Percentiles rank a stretch among this genome's conserved stretches.
phyloP scores from a whole-genome alignment of 108 stramenopile species.

The Conticribra weissflogii region DNA sequence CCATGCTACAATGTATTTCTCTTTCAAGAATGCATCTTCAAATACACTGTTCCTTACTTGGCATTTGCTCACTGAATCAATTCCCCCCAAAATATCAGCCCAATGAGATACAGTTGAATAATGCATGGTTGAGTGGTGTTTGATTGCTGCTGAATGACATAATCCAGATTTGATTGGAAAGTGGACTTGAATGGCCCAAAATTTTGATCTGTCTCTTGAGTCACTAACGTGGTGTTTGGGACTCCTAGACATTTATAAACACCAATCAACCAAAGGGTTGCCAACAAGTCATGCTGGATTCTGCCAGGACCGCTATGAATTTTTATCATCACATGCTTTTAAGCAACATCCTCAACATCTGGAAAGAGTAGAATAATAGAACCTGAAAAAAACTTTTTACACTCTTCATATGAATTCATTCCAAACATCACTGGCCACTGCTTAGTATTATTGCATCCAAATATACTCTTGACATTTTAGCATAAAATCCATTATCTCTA shows the following conservation, averaged over 20 bases:
- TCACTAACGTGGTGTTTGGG: not conserved
- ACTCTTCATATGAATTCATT: not conserved
- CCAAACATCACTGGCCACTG: not conserved
- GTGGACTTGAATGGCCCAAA: no score
- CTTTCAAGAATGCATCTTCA: no score
- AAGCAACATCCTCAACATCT: not conserved
- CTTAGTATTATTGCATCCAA: not conserved
- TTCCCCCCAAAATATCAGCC: no score
- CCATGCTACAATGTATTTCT: no score
- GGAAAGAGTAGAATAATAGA: not conserved
- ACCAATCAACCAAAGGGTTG: not conserved
- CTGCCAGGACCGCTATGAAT: conserved; percentile 4
- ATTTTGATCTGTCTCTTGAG: no score
- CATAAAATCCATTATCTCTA: not conserved
- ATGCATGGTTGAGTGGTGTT: no score
- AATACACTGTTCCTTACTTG: no score
- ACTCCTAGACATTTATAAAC: not conserved
- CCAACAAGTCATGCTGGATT: not conserved
- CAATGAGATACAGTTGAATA: no score
- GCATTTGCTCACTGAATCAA: no score
- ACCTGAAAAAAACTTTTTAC: not conserved
- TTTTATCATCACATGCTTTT: conserved; percentile 11
- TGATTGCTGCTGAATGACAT: no score
- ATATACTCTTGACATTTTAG: not conserved
- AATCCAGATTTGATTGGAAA: no score